phyloP scores from a whole-genome alignment of 1,284 basidiomycete genomes.

The Ustilago nuda region DNA sequence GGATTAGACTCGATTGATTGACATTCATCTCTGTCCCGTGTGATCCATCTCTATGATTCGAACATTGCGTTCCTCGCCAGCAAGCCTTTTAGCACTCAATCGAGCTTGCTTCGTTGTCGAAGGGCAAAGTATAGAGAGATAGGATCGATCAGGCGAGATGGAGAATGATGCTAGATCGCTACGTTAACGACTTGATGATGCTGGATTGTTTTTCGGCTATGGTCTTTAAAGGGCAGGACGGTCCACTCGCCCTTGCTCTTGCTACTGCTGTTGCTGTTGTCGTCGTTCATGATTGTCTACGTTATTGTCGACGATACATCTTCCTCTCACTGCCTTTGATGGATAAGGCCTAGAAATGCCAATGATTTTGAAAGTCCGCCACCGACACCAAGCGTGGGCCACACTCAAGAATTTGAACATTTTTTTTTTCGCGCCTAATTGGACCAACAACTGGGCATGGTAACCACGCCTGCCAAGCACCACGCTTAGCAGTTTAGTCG shows the following conservation, averaged over 20 bases:
- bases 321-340: not conserved
- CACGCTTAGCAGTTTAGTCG: constrained; percentile 18
- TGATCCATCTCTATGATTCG: not conserved
- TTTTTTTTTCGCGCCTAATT: constrained; percentile 10
- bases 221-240: not conserved
- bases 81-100: not conserved
- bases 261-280: constrained; percentile 5
- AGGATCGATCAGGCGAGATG: not conserved
- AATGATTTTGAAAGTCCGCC: constrained; percentile 18
- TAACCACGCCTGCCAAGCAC: constrained; percentile 15
- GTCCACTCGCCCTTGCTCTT: not conserved
- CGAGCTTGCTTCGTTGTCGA: not conserved
- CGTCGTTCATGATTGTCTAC: not conserved
- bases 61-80: not conserved
- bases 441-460: constrained; percentile 17
- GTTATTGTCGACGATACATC: not conserved
- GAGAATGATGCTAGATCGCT: not conserved
- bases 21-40: constrained; percentile 3
- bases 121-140: not conserved
- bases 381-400: constrained; percentile 8
- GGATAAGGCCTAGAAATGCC: constrained; percentile 7
- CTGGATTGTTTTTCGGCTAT: constrained; percentile 11
- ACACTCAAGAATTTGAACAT: too few relatives aligned
- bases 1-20: not conserved
- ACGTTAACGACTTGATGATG: not conserved